A percentile compares a stretch with the other conserved stretches of the same genome.
Conservation (phyloP, 805 yeast species). For the Myxozyma udenii region DNA sequence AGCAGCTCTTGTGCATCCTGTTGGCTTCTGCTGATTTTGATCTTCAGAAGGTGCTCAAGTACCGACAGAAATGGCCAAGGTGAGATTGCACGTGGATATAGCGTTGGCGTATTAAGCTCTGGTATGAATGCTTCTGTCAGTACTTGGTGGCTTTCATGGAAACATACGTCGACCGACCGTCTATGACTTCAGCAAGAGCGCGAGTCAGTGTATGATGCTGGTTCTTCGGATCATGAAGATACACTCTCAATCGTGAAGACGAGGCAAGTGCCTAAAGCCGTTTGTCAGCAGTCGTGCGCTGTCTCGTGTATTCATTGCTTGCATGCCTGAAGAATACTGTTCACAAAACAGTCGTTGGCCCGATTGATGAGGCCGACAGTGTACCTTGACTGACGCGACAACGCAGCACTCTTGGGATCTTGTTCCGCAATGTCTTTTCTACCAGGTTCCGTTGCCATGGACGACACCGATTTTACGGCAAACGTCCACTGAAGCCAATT, state of each 20-base stretch:
- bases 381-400: conserved; percentile 35
- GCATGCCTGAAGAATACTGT: conserved; percentile 70
- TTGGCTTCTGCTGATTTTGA: conserved; percentile 74
- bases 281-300: not conserved
- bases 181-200: conserved; percentile 23
- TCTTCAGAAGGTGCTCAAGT: conserved; percentile 67
- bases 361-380: conserved; percentile 82
- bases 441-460: too few relatives aligned
- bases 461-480: too few relatives aligned
- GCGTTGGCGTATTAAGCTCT: conserved; percentile 60
- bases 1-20: conserved; percentile 95
- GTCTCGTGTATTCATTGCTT: too few relatives aligned
- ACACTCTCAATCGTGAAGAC: conserved; percentile 14
- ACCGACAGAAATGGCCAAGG: conserved; percentile 77
- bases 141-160: not conserved
- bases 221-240: conserved; percentile 14
- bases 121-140: conserved; percentile 11
- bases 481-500: too few relatives aligned
- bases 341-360: conserved; percentile 90
- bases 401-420: conserved; percentile 2
- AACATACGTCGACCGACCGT: conserved; percentile 7
- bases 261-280: conserved; percentile 22
- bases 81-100: conserved; percentile 53
- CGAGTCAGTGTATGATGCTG: conserved; percentile 20
- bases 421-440: conserved; percentile 3